Base-by-base conservation (phyloP, 2,329 filamentous ascomycete genomes). In the Fusarium graminum region DNA sequence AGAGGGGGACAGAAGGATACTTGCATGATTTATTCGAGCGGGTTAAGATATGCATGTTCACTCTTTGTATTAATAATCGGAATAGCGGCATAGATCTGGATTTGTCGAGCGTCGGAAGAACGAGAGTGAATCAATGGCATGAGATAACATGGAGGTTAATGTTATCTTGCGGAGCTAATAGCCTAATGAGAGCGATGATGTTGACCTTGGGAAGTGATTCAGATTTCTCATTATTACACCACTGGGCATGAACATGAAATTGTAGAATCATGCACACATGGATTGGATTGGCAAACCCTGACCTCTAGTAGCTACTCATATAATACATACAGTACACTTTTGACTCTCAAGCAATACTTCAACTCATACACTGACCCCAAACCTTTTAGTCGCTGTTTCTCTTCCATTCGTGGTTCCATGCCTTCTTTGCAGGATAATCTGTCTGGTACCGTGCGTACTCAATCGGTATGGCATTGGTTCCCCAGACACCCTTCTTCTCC, bases 391-490 rank as follows among this genome's bases (percentile, higher is more conserved):
- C 36, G n/a, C 30, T 72, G 72, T 74, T 82, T 79, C 90, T 86
- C 82, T 89, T 97, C 95, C 95, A 99, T 13, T 83, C 90, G 80
- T 97, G 89, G 81, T 98, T 95, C 93, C 94, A 99, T n/a, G 92
- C 88, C 69, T 90, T 87, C 74, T 84, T 85, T 1, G 84, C 82
- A 8, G 94, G 94, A 47, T 87, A 92, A 75, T 98, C 94, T 30
- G 92, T 94, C 85, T 97, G 91, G 65, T 87, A 83, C 68, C 92
- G 83, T 28, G 91, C 91, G 83, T 97, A 97, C 84, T 99, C 95
- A 74, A 98, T 94, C 14, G 95, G 95, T 57, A 97, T 85, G 59
- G 89, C 88, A 50, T 89, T 84, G 46, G 85, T 82, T 36, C 85
- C 83, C 82, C 91, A 97, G 17, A 97, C 83, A 8, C 92, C 92